These are phyloP conservation scores for Nevesoporus exiguus DNA, from an alignment of 768 basidiomycete genomes.

Conservation along the genomic window DNA sequence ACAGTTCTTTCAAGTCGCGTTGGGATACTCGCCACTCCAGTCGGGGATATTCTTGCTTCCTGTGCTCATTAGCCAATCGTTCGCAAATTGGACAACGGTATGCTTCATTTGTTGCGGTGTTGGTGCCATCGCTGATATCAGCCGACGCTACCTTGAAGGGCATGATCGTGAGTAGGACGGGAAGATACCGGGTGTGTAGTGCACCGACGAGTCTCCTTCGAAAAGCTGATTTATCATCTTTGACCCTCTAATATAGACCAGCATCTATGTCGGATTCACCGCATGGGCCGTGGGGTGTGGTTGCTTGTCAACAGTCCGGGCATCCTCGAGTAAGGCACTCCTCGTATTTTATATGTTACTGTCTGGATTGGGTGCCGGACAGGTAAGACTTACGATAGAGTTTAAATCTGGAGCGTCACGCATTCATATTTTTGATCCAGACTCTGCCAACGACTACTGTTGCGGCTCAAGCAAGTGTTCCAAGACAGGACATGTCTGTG, in stretches of 20 bases:
- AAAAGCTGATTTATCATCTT: not conserved
- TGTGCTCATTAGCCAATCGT: constrained; percentile 60
- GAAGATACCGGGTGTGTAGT: constrained; percentile 50
- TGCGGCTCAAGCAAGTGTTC: constrained; percentile 69
- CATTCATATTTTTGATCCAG: constrained; percentile 24
- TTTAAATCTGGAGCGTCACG: not conserved
- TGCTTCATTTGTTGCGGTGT: constrained; percentile 14
- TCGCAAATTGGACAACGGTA: constrained; percentile 53
- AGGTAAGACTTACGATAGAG: constrained; percentile 34
- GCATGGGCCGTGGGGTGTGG: constrained; percentile 72
- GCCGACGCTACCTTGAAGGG: constrained; percentile 41
- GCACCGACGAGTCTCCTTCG: not conserved
- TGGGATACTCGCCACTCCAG: constrained; percentile 63
- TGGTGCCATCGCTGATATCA: not conserved
- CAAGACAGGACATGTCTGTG: constrained; percentile 70
- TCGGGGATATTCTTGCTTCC: constrained; percentile 68
- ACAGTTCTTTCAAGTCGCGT: constrained; percentile 70
- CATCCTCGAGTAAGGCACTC: constrained; percentile 43
- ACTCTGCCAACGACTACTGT: constrained; percentile 64
- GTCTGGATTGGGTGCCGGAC: constrained; percentile 58
- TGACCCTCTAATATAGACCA: constrained; percentile 2
- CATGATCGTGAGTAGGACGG: constrained; percentile 58
- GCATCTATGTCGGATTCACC: constrained; percentile 56
- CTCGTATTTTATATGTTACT: constrained; percentile 61
- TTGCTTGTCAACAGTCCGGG: constrained; percentile 59